These are phyloP conservation scores for Blastobotrys americana DNA, from an alignment of 805 yeast species.

Conservation along the genomic window DNA sequence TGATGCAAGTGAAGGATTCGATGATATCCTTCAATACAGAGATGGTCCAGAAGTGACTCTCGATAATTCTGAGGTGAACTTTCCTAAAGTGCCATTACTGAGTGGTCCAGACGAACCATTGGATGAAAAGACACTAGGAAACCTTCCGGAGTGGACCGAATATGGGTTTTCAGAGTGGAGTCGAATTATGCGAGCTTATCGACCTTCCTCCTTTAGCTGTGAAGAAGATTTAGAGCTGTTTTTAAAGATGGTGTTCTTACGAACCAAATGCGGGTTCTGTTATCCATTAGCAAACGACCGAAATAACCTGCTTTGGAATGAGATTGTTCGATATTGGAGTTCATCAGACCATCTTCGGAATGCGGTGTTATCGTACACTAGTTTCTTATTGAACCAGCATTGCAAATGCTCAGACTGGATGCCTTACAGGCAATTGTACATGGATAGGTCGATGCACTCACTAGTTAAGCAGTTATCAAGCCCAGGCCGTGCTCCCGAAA, in stretches of 20 bases:
- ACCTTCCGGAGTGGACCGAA: slow-evolving; percentile 14
- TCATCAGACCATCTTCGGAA: slow-evolving; percentile 10
- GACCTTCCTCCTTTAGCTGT: slow-evolving; percentile 13
- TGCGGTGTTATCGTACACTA: slow-evolving; percentile 10
- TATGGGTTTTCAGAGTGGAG: slow-evolving; percentile 12
- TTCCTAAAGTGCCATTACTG: slow-evolving; percentile 1
- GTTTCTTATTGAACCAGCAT: slow-evolving; percentile 9
- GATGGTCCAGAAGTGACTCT: not conserved
- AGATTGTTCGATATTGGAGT: slow-evolving; percentile 7
- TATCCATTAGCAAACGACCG: slow-evolving; percentile 14
- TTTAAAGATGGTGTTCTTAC: slow-evolving; percentile 11
- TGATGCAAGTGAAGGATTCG: not conserved
- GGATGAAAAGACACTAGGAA: slow-evolving; percentile 6
- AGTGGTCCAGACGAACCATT: slow-evolving; percentile 3
- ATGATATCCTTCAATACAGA: not conserved
- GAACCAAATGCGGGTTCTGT: slow-evolving; percentile 13
- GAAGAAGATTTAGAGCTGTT: slow-evolving; percentile 14
- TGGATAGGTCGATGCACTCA: slow-evolving; percentile 15
- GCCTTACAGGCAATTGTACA: slow-evolving; percentile 13
- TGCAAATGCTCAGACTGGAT: slow-evolving; percentile 16
- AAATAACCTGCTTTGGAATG: slow-evolving; percentile 15
- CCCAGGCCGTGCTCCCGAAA: slow-evolving; percentile 8
- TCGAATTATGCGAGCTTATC: slow-evolving; percentile 17
- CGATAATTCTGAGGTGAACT: slow-evolving; percentile 1
- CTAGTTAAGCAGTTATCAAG: slow-evolving; percentile 11